Base-by-base conservation (phyloP, 257 asterid genomes). In the Marsdenia floribunda region DNA sequence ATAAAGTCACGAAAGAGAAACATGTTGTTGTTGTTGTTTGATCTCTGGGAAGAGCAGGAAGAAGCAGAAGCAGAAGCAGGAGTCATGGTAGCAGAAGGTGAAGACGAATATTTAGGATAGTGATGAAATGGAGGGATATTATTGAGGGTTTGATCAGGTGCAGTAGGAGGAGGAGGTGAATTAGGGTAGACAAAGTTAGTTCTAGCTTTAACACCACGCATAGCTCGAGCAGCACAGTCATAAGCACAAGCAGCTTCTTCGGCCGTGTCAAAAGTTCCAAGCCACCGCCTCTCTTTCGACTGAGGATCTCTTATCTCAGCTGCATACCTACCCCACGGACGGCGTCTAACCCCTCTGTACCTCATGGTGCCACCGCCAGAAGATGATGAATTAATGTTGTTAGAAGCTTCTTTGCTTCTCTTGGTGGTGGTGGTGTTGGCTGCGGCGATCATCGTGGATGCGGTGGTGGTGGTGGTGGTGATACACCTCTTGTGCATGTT, bases 281-380 rank as follows among this genome's bases (percentile, higher is more conserved):
- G 88, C 98, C 98, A 93, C 76, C 97, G 83, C 69, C 98, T 73
- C 35, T 93, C 98, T 74, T 93, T 93, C 18, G 96, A 85, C 72
- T 72, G 91, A 3, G 98, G 98, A 82, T 93, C 98, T 10, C 98
- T 74, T 12, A 93, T 93, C 82, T 93, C 98, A 6, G 98, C 98
- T 1, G 98, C 98, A 65, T 88, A 93, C 1, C 98, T 90, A 9
- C 98, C 98, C 98, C 98, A 93, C 0, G 98, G 98, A 2, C 98
- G 97, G 70, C 98, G 94, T 35, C 98, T 93, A 0, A 93, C 98
- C 1, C 98, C 97, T 0, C 98, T 90, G 83, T 93, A 91, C 10
- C 96, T 77, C 79, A 87, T 82, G 75, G 81, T 80, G 11, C 75
- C 81, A 15, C 67, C 55, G 8, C 82, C 22, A 74, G 74, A 35